Evolutionary conservation across 2,329 filamentous ascomycete genomes (phyloP).

Genomic region (Lachnellula arida): DNA sequence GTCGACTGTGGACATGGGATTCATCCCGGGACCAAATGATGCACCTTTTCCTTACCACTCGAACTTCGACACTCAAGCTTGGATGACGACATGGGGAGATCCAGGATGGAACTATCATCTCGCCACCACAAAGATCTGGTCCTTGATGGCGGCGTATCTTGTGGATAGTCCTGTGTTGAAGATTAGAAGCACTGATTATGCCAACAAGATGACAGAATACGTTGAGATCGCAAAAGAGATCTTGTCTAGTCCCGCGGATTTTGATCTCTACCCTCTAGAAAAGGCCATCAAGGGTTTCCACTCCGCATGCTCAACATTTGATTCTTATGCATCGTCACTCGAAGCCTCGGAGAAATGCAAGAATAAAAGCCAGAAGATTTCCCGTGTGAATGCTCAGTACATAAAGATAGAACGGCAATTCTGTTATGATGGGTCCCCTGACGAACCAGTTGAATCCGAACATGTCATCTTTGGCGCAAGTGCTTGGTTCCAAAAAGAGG

Average conservation of each 20-base stretch:
- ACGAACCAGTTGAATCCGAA: not conserved
- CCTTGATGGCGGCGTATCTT: conserved; percentile 41
- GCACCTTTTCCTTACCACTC: conserved; percentile 70
- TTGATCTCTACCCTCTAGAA: not conserved
- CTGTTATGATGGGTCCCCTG: not conserved
- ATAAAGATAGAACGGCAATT: not conserved
- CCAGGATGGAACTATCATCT: conserved; percentile 50
- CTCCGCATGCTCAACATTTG: not conserved
- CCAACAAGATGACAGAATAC: not conserved
- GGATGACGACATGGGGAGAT: conserved; percentile 76
- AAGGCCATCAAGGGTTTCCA: not conserved
- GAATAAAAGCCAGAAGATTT: not conserved
- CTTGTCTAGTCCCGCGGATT: not conserved
- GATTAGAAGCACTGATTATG: conserved; percentile 32
- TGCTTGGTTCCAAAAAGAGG: not conserved
- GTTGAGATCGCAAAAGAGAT: not conserved
- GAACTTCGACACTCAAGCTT: conserved; percentile 76
- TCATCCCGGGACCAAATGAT: conserved; percentile 33
- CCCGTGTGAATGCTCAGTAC: not conserved
- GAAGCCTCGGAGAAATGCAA: not conserved
- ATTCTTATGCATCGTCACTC: not conserved
- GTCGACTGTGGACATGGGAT: conserved; percentile 47
- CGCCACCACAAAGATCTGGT: conserved; percentile 48
- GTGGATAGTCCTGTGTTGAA: conserved; percentile 43
- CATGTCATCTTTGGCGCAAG: not conserved